Evolutionary conservation across 2,329 filamentous ascomycete genomes (phyloP), one percentile per base, ranked within the genome.

Genomic region (Tolypocladium capitatum): DNA sequence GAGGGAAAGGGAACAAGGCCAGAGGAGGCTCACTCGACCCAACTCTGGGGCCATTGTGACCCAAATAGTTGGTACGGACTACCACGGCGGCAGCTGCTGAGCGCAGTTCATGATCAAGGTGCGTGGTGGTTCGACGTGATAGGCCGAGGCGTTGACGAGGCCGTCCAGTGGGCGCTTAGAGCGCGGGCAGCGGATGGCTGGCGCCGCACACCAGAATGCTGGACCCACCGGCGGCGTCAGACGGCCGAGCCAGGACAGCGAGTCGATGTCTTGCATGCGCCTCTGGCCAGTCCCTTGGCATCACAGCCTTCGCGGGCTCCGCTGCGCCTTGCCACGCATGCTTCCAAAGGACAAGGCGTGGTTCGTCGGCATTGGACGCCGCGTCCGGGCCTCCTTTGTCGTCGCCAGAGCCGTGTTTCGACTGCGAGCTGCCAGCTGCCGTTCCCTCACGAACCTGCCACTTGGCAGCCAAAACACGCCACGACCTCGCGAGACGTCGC

Each of bases 201-300:
- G 61, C 60, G 58, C 62, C 62, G 58, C 59, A 58, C 63, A 62
- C 48, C 56, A 62, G 56, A 61, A 60, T 60, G 60, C 57, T 59
- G 58, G 58, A 56, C 56, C 60, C 59, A 63, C 61, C 58, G 58
- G 55, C 57, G 54, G 58, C 62, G 64, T 66, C 61, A 62, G 61
- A 64, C 58, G 63, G 56, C 58, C 53, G 56, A 54, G 52, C 54
- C 57, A 56, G 48, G 46, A 58, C 58, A 63, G 63, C 65, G 65
- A 71, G 66, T 70, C 63, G 65, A 70, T 71, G 64, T 63, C 58
- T 59, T 63, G 62, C 62, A 62, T 62, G 48, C 43, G 54, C 51
- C 49, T 46, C 21, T 30, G 24, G 20, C 36, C 13, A 16, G 9
- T 18, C 47, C 34, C 45, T 42, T 48, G 46, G 47, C 35, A 5